Conservation (phyloP, 257 asterid species). For the Solanum tacnaense region DNA sequence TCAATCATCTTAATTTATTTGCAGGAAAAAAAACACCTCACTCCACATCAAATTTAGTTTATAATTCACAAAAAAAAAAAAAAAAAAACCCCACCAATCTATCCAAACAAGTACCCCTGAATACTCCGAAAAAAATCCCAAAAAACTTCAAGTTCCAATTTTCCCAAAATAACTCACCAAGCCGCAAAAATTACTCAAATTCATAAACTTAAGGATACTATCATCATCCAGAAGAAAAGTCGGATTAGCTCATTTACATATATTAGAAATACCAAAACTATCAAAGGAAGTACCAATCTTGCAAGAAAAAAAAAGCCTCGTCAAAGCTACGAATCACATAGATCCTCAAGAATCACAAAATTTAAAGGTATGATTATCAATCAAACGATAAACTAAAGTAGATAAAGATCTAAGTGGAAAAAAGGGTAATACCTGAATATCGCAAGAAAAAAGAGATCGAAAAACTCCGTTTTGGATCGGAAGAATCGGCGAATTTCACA, state of each 20-base stretch:
- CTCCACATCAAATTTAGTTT: not conserved
- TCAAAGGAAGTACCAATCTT: not conserved
- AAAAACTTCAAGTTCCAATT: not conserved
- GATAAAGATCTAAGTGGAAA: not conserved
- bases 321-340: not conserved
- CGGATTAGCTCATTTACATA: not conserved
- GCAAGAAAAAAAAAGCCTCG: not conserved
- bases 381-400: not conserved
- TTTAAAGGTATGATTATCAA: not conserved
- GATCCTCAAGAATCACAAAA: not conserved
- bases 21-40: not conserved
- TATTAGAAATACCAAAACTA: not conserved
- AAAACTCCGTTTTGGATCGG: not conserved
- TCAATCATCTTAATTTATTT: not conserved
- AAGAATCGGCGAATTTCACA: not conserved
- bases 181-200: not conserved
- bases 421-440: not conserved
- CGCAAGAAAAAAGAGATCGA: not conserved
- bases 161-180: not conserved
- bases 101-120: not conserved
- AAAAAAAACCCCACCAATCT: not conserved
- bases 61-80: not conserved
- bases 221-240: not conserved
- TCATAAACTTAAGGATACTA: not conserved
- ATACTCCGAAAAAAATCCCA: not conserved